Percentiles rank a stretch among this genome's conserved stretches.
Conservation (phyloP, 208 protist genomes). For the Leishmania martiniquensis region DNA sequence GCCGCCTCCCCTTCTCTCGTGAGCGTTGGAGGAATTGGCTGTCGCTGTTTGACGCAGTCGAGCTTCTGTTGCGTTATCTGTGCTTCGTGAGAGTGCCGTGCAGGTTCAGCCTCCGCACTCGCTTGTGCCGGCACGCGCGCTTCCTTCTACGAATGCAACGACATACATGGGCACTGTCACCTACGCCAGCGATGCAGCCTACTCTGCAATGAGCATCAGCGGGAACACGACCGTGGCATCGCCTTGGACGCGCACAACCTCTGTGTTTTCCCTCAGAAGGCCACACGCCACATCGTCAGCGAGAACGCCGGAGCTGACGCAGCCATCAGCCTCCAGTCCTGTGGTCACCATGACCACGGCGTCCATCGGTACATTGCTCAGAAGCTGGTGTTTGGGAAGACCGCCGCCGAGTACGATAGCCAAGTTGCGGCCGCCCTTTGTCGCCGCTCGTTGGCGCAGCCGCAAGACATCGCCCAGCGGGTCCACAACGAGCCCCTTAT, state of each 20-base stretch:
- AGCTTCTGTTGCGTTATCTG: background rate
- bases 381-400: slow-evolving; percentile 85
- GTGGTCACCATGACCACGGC: slow-evolving; percentile 83
- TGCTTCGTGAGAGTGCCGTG: background rate
- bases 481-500: slow-evolving; percentile 97
- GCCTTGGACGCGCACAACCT: slow-evolving; percentile 85
- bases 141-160: too few species aligned
- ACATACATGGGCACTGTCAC: background rate
- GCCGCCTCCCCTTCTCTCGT: background rate
- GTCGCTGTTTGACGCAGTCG: background rate
- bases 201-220: slow-evolving; percentile 47
- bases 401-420: slow-evolving; percentile 85
- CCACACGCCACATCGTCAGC: slow-evolving; percentile 68
- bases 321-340: slow-evolving; percentile 82
- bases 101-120: too few species aligned
- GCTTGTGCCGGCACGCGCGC: too few species aligned
- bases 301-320: slow-evolving; percentile 77
- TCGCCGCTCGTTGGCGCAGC: slow-evolving; percentile 40
- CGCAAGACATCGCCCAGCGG: slow-evolving; percentile 87
- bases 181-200: background rate
- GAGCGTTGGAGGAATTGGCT: background rate
- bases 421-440: slow-evolving; percentile 29
- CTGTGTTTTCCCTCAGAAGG: slow-evolving; percentile 41
- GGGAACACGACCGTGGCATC: slow-evolving; percentile 90
- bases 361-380: slow-evolving; percentile 62